These are phyloP conservation scores for Fusarium citri DNA, from an alignment of 2,329 filamentous ascomycete species.

Conservation along the genomic window DNA sequence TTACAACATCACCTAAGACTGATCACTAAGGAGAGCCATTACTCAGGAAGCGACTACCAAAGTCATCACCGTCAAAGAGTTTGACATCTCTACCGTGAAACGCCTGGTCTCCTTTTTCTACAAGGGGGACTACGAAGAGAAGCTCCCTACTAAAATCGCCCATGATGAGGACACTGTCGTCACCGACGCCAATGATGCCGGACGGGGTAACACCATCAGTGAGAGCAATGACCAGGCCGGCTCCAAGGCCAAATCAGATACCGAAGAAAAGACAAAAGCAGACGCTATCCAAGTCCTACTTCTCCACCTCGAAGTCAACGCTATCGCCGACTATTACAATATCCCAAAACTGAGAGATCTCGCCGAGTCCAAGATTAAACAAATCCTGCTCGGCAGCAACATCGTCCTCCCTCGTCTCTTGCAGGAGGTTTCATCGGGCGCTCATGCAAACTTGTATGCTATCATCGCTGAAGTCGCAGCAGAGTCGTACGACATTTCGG, in stretches of 20 bases:
- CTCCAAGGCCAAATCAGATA: too few species aligned
- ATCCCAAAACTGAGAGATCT: not conserved
- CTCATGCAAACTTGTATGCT: not conserved
- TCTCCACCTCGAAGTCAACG: not conserved
- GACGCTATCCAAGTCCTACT: not conserved
- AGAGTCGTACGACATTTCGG: not conserved
- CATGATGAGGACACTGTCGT: not conserved
- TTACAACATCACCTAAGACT: fast-evolving
- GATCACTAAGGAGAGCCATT: fast-evolving
- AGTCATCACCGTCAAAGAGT: not conserved
- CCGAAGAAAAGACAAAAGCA: fast-evolving
- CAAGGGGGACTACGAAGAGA: not conserved
- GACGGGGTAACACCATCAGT: too few species aligned
- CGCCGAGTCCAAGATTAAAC: not conserved
- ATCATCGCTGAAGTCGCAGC: not conserved
- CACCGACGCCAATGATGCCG: not conserved
- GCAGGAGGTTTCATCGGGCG: not conserved
- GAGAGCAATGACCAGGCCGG: too few species aligned
- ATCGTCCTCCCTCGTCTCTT: not conserved
- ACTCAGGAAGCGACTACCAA: not conserved
- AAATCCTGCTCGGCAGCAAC: not conserved
- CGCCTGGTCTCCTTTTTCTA: constrained; percentile 6
- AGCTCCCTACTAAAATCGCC: not conserved
- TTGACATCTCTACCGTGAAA: not conserved
- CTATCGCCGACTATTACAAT: not conserved